Percentiles rank a stretch among this genome's conserved stretches.
Evolutionary conservation across 306 rosid genomes (phyloP).

Genomic region (Lathyrus aphaca): DNA sequence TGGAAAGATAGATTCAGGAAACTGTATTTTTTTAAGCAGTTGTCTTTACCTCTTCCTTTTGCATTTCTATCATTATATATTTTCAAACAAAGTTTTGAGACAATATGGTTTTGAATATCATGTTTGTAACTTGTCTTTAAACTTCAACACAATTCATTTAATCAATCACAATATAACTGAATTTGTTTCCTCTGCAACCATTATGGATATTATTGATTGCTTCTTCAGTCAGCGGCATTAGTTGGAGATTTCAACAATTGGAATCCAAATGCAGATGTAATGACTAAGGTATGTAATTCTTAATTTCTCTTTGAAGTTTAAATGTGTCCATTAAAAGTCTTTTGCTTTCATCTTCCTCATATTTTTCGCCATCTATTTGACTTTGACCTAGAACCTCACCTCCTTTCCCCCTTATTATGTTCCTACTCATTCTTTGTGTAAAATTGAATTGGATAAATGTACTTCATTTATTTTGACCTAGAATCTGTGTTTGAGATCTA

Average conservation of each 20-base stretch:
- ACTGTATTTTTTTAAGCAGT: constrained; percentile 16
- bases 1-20: constrained; percentile 31
- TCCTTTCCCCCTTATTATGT: constrained; percentile 21
- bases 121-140: constrained; percentile 19
- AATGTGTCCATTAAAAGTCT: constrained; percentile 18
- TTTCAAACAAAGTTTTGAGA: constrained; percentile 16
- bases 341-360: constrained; percentile 12
- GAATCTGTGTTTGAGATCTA: constrained; percentile 10
- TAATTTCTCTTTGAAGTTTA: constrained; percentile 32
- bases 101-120: constrained; percentile 38
- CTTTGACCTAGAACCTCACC: constrained; percentile 32
- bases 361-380: constrained; percentile 16
- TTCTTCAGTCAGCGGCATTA: constrained; percentile 85
- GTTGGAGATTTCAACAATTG: constrained; percentile 96
- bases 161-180: constrained; percentile 4
- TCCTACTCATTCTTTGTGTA: constrained; percentile 24
- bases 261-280: constrained; percentile 86
- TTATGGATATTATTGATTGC: constrained; percentile 36
- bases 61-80: constrained; percentile 17
- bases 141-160: constrained; percentile 16
- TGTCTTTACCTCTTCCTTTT: constrained; percentile 25
- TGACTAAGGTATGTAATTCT: constrained; percentile 73
- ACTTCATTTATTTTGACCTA: constrained; percentile 5
- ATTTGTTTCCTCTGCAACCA: constrained; percentile 29
- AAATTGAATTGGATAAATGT: constrained; percentile 20